These are phyloP conservation scores for Plasmodium chabaudi DNA, from an alignment of 169 alveolate species.

Conservation along the genomic window DNA sequence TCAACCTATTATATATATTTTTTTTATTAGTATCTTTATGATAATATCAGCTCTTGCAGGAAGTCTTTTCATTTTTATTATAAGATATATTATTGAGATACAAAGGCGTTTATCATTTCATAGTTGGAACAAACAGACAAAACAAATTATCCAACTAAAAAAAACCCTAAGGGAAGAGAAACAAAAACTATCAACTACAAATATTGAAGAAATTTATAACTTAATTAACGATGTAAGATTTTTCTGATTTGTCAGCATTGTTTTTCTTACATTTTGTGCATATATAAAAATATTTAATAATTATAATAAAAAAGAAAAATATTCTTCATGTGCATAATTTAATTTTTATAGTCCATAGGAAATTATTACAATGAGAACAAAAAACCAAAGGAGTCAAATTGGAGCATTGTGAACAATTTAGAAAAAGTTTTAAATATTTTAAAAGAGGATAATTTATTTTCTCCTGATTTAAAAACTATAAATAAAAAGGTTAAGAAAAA, in stretches of 20 bases:
- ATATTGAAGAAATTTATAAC: conserved; percentile 66
- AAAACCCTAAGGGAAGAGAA: conserved; percentile 50
- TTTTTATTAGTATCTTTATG: conserved; percentile 62
- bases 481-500: conserved; percentile 42
- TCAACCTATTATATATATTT: conserved; percentile 2
- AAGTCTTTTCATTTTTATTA: conserved; percentile 58
- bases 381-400: conserved; percentile 8
- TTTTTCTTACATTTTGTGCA: neutral
- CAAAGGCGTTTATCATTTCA: conserved; percentile 72
- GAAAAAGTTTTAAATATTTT: conserved; percentile 60
- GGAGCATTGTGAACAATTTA: conserved; percentile 45
- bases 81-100: conserved; percentile 71
- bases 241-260: conserved; percentile 9
- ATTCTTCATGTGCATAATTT: neutral
- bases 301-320: conserved; percentile 11
- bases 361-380: conserved; percentile 1
- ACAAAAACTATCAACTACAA: conserved; percentile 41
- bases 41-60: conserved; percentile 66
- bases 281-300: neutral
- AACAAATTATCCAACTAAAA: conserved; percentile 58
- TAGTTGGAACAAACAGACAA: conserved; percentile 70
- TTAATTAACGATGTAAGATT: conserved; percentile 51
- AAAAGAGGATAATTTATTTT: conserved; percentile 72
- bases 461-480: conserved; percentile 59
- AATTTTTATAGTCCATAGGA: conserved; percentile 24